Evolutionary conservation across 805 yeast genomes (phyloP), one percentile per base, ranked within the genome.

Genomic region (Peterozyma toletana): DNA sequence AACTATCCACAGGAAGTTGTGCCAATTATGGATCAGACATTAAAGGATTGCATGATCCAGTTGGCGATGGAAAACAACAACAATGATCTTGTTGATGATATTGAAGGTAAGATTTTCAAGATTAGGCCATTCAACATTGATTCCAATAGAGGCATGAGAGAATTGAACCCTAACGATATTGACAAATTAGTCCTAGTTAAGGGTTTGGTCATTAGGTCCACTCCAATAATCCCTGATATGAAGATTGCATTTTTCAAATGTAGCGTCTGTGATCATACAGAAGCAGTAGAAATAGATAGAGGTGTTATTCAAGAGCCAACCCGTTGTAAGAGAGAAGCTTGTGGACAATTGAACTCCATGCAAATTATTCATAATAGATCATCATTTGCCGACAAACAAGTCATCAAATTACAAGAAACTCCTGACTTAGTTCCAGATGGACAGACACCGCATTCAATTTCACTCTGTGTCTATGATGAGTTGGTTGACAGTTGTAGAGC

Each of bases 391-490:
- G 97, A 93, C 63, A 93, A 91, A 58, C 99, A 93, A 64, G 91
- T 93, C 29, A 80, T 93, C 52, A 86, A 87, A 56, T 68, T 93
- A 36, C 99, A 93, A 64, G 99, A 93, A 63, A 89, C 96, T 0
- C 96, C 96, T 0, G 99, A 93, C 62, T 73, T 80, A 49, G 96
- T 91, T 13, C 99, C 99, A 3, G 98, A 86, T 65, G 99, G 99
- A 14, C 99, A 93, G 64, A 93, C 99, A 2, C 99, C 99, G 1
- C 99, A 93, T 63, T 83, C 96, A 11, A 86, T 93, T 39, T 87
- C 96, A 6, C 68, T 93, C 29, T 88, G 96, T 68, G 95, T 87
- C 1, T 93, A 91, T 59, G 99, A 93, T 63, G 98, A 93, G 60
- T 71, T 93, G 48, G 99, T 93, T 1, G 99, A 93, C 62, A 74